These are phyloP conservation scores for Peronospora destructor DNA, from an alignment of 352 stramenopile genomes.

Conservation along the genomic window DNA sequence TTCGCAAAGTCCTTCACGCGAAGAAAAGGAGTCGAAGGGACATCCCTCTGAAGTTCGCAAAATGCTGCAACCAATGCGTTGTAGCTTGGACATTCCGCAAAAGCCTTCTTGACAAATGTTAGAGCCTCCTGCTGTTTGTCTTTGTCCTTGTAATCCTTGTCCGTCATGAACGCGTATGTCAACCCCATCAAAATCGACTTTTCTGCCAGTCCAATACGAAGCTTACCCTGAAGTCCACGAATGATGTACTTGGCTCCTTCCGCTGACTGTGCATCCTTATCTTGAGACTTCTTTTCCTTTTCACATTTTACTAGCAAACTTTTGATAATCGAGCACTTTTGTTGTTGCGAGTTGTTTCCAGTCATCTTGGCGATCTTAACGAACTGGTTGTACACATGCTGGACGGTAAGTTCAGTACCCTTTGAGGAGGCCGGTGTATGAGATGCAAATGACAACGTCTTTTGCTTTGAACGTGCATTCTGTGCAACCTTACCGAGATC, in stretches of 20 bases:
- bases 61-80: conserved; percentile 91
- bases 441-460: conserved; percentile 80
- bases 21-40: conserved; percentile 36
- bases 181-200: conserved; percentile 96
- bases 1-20: conserved; percentile 49
- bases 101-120: conserved; percentile 95
- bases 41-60: conserved; percentile 41
- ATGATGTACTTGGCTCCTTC: conserved; percentile 97
- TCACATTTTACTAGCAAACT: conserved; percentile 90
- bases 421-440: conserved; percentile 53
- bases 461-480: conserved; percentile 90
- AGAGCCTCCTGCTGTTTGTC: conserved; percentile 86
- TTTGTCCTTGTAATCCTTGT: conserved; percentile 76
- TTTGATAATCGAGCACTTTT: conserved; percentile 97
- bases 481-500: conserved; percentile 96
- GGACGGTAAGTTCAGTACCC: conserved; percentile 80
- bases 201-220: conserved; percentile 96
- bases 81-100: conserved; percentile 95
- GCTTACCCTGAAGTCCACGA: conserved; percentile 95
- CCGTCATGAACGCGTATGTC: conserved; percentile 92
- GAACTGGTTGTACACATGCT: conserved; percentile 85
- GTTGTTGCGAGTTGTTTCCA: conserved; percentile 93
- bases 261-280: conserved; percentile 60
- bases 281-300: conserved; percentile 60
- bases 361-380: conserved; percentile 92